Evolutionary conservation across 176 grass and related monocot species (phyloP).

Genomic region (Oryza coarctata): DNA sequence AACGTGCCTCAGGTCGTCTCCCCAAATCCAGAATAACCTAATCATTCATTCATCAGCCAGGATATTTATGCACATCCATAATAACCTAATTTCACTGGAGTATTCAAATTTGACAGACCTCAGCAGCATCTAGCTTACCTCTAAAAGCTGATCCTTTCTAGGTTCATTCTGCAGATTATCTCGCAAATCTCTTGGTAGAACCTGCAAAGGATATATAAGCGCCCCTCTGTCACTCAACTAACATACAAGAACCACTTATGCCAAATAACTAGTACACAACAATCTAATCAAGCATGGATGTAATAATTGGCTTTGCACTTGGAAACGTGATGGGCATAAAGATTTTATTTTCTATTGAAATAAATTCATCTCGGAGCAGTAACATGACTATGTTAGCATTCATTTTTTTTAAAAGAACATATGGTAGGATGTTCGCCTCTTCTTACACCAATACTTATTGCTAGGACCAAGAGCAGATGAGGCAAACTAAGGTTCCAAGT

Average conservation of each 20-base stretch:
- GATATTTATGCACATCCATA: constrained; percentile 1
- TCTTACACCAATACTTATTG: background rate
- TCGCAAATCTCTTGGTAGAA: constrained; percentile 79
- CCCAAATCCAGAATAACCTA: constrained; percentile 96
- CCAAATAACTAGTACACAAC: background rate
- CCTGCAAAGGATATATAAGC: constrained; percentile 45
- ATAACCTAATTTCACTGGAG: background rate
- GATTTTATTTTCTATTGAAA: background rate
- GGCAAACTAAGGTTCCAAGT: background rate
- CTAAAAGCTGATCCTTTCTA: constrained; percentile 76
- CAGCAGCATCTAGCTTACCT: constrained; percentile 54
- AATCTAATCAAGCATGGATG: background rate
- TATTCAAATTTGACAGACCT: background rate
- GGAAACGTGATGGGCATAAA: background rate
- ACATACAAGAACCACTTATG: background rate
- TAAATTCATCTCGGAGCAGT: background rate
- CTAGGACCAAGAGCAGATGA: background rate
- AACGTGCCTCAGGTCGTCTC: constrained; percentile 88
- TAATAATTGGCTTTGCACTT: background rate
- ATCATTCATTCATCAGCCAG: constrained; percentile 18
- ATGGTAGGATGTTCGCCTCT: background rate
- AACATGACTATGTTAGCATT: background rate
- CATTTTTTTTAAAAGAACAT: background rate
- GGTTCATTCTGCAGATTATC: constrained; percentile 83
- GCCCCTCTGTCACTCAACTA: background rate